A percentile compares a stretch with the other conserved stretches of the same genome.
phyloP scores from a whole-genome alignment of 495 filamentous ascomycete genomes.

The Aspergillus sparsus region DNA sequence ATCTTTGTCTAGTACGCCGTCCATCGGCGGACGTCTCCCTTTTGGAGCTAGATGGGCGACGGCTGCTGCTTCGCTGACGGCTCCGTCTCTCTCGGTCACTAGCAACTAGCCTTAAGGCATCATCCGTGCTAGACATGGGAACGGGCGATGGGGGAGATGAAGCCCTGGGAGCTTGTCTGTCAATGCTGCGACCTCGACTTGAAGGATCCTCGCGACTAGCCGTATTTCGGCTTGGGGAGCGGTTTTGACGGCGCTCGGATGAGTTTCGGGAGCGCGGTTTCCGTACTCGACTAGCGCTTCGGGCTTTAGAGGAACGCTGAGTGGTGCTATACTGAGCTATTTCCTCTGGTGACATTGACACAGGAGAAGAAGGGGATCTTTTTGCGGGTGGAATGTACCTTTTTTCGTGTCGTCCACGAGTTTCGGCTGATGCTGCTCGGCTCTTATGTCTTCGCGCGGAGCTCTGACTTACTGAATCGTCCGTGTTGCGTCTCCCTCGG shows the following conservation, averaged over 20 bases:
- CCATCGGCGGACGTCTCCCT: conserved; percentile 52
- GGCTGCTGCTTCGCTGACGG: conserved; percentile 56
- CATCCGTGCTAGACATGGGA: conserved; percentile 62
- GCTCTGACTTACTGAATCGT: conserved; percentile 50
- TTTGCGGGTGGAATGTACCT: conserved; percentile 80
- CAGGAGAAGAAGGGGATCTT: conserved; percentile 83
- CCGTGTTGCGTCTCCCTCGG: conserved; percentile 56
- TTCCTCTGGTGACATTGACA: conserved; percentile 90
- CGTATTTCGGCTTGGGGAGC: conserved; percentile 44
- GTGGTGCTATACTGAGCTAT: conserved; percentile 56
- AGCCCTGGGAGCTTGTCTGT: conserved; percentile 56
- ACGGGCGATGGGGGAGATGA: conserved; percentile 81
- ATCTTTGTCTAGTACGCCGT: conserved; percentile 43
- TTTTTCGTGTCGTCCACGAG: conserved; percentile 62
- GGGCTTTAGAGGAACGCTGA: conserved; percentile 39
- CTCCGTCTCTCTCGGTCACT: conserved; percentile 61
- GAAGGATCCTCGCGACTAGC: conserved; percentile 47
- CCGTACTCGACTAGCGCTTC: conserved; percentile 41
- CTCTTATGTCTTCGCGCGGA: conserved; percentile 44
- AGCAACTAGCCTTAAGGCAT: conserved; percentile 61
- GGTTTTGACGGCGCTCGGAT: conserved; percentile 35
- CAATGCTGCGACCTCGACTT: conserved; percentile 54
- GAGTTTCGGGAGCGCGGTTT: conserved; percentile 40
- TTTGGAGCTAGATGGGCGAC: conserved; percentile 46
- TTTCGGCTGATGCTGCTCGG: conserved; percentile 67